Evolutionary conservation across 176 grass and related monocot genomes (phyloP), one percentile per base, ranked within the genome.

Genomic region (Pontederia crassipes): DNA sequence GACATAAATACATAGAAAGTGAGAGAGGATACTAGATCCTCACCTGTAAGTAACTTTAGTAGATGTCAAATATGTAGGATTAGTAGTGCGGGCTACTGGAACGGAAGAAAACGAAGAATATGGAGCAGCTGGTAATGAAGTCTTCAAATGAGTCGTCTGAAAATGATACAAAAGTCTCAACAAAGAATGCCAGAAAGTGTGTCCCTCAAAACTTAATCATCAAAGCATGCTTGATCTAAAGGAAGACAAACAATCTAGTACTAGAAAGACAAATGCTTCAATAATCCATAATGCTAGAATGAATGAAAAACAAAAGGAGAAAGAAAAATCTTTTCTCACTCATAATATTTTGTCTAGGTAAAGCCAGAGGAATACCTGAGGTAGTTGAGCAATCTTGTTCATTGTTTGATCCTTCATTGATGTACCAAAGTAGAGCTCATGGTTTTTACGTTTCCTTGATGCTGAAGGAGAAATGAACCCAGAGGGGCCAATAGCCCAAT

Each of bases 11-110:
- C 14, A 10, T 10, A 14, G 46, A 51, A 4, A 17, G 9, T 29
- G 3, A 40, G 2, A 40, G 32, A 58, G n/a, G 64, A 65, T 13
- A 45, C 11, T 55, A 63, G 59, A 69, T 15, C 11, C 7, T 27
- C 9, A 81, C 78, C 78, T 75, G 66, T 71, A 75, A 59, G 65
- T 65, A 63, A 75, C 72, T 71, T 65, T 26, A 14, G 45, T 28
- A 12, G 66, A 20, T 52, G 6, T 29, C 20, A 46, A 14, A 65
- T 59, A 32, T 4, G 13, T 32, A 14, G 48, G 10, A 54, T 16
- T 53, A 12, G 28, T 75, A 75, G 71, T 11, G 64, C 64, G 24
- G 20, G 59, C 12, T 17, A 18, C 48, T 59, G 52, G 58, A 69
- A 54, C 20, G 57, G 68, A 65, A 54, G 54, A 28, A 35, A 9